phyloP scores from a whole-genome alignment of 106 monocot species.

The Amphibolis antarctica region DNA sequence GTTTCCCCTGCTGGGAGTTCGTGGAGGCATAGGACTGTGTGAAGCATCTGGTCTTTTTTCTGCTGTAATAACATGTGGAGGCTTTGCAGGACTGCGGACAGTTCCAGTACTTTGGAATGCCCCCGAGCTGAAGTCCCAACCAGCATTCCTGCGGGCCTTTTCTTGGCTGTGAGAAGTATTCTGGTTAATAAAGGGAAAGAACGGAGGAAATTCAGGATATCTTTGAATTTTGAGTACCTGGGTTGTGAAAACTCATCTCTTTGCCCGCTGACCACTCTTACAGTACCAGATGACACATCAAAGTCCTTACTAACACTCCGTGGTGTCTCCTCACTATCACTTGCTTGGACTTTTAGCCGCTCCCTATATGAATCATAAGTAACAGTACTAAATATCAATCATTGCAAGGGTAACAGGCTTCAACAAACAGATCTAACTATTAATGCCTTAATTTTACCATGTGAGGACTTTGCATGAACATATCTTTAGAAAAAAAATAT shows the following conservation, averaged over 20 bases:
- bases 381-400: not conserved
- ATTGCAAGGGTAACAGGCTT: too few species aligned
- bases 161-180: not conserved
- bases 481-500: not conserved
- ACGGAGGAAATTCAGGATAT: not conserved
- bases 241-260: constrained; percentile 30
- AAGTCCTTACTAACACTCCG: constrained; percentile 14
- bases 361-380: constrained; percentile 32
- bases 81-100: constrained; percentile 11
- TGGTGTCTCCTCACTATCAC: constrained; percentile 26
- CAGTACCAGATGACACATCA: constrained; percentile 25
- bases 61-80: constrained; percentile 2
- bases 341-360: constrained; percentile 46
- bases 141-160: constrained; percentile 1
- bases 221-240: constrained; percentile 22
- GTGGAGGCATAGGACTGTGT: constrained; percentile 5
- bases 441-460: not conserved
- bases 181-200: not conserved
- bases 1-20: not conserved
- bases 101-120: constrained; percentile 12
- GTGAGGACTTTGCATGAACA: not conserved
- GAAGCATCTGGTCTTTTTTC: constrained; percentile 9
- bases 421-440: too few species aligned
- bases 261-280: constrained; percentile 26
- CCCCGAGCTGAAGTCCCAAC: constrained; percentile 6